Evolutionary conservation across 306 rosid species (phyloP), one percentile per base, ranked within the genome.

Genomic region (Vachellia pachyceras): DNA sequence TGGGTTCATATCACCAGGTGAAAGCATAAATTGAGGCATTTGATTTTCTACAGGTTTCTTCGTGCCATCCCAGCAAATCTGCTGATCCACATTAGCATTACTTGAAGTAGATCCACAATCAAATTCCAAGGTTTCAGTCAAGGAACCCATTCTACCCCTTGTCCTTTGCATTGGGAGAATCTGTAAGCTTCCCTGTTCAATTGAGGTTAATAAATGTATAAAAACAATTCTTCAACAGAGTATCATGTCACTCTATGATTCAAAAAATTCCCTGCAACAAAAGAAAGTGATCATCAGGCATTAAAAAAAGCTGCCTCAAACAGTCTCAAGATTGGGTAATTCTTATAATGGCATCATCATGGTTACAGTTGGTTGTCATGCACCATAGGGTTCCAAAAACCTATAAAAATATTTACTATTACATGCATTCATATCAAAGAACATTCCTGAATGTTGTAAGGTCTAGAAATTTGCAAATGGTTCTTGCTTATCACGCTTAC

Each of bases 101-200:
- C 85, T 89, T 18, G 97, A 88, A 17, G 92, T 44, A 52, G 91
- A 85, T 72, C 96, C 99, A 86, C 92, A 92, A 76, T 96, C 98
- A 77, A 93, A 91, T 67, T 93, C 97, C 18, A 96, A 70, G 67
- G 92, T 90, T 80, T 92, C 97, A 68, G 97, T 72, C 81, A 92
- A 85, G 73, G 93, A 90, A 86, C 98, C 97, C 18, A 92, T 69
- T 73, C 90, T 83, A 88, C 97, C 94, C 84, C 98, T 93, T 87
- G 88, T 92, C 86, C 98, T 98, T 96, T 96, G 99, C 98, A 96
- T 92, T 85, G 86, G 87, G 79, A 80, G 80, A 35, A 76, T 75
- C 80, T 85, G 67, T 70, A 55, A 80, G 77, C 49, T 82, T 83
- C 73, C 76, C 72, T 49, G 78, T 82, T 37, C 52, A 82, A 73